Base-by-base conservation (phyloP, 768 basidiomycete species). In the Boletus speciosus region DNA sequence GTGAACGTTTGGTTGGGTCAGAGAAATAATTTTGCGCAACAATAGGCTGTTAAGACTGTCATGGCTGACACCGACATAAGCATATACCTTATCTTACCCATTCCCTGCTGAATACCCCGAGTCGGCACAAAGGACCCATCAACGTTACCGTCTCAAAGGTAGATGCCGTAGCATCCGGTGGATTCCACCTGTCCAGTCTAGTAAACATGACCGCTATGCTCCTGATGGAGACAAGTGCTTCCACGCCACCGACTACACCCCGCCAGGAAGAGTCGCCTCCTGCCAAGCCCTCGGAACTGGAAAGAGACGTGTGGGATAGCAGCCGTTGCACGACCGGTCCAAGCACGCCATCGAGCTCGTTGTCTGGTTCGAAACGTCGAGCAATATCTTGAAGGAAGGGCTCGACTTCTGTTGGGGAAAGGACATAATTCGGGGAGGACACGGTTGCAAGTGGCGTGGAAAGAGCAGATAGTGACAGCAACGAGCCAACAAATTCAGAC, bases 41-140 rank as follows among this genome's bases (percentile, higher is more conserved):
- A 11, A 73, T 73, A 10, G 91, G 91, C 95, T 95, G 62, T 9
- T 48, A 55, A 43, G 23, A 42, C 27, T 36, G 47, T 52, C 27
- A 47, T 58, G 47, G 37, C 27, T 23, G 48, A 42, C 34, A 9
- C 29, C 9, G 5, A 34, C 25, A 31, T 19, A 34, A 31, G 9
- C 10, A 0, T 35, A n/a, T 4, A 3, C 9, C 35, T 34, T 31
- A 32, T 49, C 80, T 60, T 66, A 95, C 88, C 85, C 92, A 95
- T 79, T 98, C 90, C 51, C 83, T 74, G n/a, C 85, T 81, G 66
- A 96, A 98, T 6, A 94, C 84, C 37, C 88, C 87, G 49, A 98
- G 76, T 34, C 93, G 77, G 57, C 88, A 82, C 27, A 98, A 71
- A 1, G 93, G 93, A 0, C 97, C 97, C 60, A 98, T 73, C 40